Percentiles rank a stretch among this genome's conserved stretches.
Conservation (phyloP, 768 basidiomycete species). For the Lactarius deliciosus region DNA sequence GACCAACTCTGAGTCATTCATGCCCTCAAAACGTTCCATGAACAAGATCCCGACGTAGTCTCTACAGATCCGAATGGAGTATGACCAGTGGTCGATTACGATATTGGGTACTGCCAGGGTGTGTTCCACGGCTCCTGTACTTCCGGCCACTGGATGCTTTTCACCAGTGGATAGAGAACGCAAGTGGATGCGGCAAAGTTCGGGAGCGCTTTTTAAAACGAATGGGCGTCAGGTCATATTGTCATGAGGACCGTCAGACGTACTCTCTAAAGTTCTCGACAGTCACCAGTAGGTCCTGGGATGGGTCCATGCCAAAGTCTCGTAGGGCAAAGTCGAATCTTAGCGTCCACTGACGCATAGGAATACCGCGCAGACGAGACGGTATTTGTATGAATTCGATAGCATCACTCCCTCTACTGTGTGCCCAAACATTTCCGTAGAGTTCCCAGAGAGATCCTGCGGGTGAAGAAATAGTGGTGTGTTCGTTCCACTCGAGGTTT, state of each 20-base stretch:
- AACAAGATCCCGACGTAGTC: slow-evolving; percentile 27
- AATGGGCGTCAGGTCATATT: neutral
- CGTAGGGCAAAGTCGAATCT: slow-evolving; percentile 13
- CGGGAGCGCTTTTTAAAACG: slow-evolving; percentile 5
- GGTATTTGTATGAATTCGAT: slow-evolving; percentile 25
- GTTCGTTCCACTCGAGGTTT: slow-evolving; percentile 18
- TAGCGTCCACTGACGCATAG: slow-evolving; percentile 25
- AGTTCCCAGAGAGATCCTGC: slow-evolving; percentile 22
- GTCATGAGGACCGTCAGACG: slow-evolving; percentile 30
- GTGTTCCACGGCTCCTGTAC: slow-evolving; percentile 21
- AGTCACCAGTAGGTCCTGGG: slow-evolving; percentile 27
- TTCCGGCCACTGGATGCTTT: slow-evolving; percentile 14
- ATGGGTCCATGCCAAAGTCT: slow-evolving; percentile 30
- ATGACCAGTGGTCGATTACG: slow-evolving; percentile 8
- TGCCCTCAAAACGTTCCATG: neutral
- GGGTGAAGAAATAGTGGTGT: neutral
- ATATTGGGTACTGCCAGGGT: neutral
- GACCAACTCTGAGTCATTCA: slow-evolving; percentile 10
- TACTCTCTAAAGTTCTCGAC: slow-evolving; percentile 31
- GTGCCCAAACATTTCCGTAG: slow-evolving; percentile 28
- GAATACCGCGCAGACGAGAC: slow-evolving; percentile 25
- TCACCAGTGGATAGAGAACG: slow-evolving; percentile 19
- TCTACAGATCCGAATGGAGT: slow-evolving; percentile 21
- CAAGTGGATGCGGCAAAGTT: slow-evolving; percentile 17
- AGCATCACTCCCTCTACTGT: slow-evolving; percentile 1